Conservation (phyloP, 2,329 filamentous ascomycete genomes). For the Didymella glomerata region DNA sequence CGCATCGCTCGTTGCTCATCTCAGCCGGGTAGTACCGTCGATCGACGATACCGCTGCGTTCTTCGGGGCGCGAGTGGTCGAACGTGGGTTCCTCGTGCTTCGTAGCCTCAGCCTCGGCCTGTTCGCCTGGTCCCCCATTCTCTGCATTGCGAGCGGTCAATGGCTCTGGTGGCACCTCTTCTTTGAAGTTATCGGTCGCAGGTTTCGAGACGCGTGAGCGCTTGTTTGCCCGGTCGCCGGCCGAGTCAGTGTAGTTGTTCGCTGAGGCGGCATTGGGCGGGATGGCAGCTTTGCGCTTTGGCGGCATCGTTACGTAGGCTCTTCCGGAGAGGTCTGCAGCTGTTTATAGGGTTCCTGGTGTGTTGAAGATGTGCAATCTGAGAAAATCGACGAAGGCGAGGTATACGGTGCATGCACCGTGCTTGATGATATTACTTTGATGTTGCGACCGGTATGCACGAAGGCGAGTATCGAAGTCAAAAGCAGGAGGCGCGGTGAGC, state of each 20-base stretch:
- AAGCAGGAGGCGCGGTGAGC: not conserved
- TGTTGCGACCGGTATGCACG: not conserved
- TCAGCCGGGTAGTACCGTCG: constrained; percentile 82
- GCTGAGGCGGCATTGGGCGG: constrained; percentile 30
- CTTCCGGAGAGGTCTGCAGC: not conserved
- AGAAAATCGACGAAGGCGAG: not conserved
- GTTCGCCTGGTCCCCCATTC: constrained; percentile 30
- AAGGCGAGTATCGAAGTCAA: not conserved
- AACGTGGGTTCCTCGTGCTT: constrained; percentile 23
- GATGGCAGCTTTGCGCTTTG: constrained; percentile 46
- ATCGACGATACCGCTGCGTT: constrained; percentile 53
- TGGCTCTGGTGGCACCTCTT: constrained; percentile 16
- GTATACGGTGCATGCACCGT: not conserved
- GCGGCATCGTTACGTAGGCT: constrained; percentile 35
- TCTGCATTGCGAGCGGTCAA: constrained; percentile 25
- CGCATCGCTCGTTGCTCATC: constrained; percentile 81
- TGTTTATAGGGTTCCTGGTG: not conserved
- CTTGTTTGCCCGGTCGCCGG: constrained; percentile 48
- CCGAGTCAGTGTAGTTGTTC: constrained; percentile 45
- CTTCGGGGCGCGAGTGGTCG: constrained; percentile 51
- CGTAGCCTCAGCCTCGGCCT: constrained; percentile 13
- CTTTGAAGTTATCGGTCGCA: constrained; percentile 35
- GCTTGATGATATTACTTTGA: too few relatives aligned
- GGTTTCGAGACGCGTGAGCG: constrained; percentile 48
- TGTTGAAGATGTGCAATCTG: not conserved